Evolutionary conservation across 495 filamentous ascomycete genomes (phyloP).

Genomic region (Schizothecium vesticola): DNA sequence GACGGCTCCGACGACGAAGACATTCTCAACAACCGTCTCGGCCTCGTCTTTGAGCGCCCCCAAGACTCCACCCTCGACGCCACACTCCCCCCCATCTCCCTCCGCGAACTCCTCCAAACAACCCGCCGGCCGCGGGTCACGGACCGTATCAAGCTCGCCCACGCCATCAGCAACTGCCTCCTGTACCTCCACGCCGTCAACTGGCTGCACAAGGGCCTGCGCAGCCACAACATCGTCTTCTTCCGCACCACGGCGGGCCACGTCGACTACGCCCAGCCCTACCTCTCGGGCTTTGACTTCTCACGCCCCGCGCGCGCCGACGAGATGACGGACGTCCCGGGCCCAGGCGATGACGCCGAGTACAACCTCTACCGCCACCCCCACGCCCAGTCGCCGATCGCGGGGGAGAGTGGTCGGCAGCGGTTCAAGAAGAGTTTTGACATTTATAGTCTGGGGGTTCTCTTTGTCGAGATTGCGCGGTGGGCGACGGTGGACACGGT

Average conservation of each 20-base stretch:
- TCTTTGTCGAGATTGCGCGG: conserved; percentile 49
- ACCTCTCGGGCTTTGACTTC: conserved; percentile 52
- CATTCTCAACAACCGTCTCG: conserved; percentile 30
- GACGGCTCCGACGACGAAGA: conserved; percentile 29
- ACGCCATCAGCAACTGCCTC: conserved; percentile 36
- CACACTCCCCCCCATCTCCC: conserved; percentile 31
- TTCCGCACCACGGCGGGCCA: conserved; percentile 27
- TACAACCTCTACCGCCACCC: conserved; percentile 50
- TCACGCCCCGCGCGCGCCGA: conserved; percentile 45
- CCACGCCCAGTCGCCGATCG: conserved; percentile 34
- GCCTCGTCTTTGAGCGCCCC: conserved; percentile 35
- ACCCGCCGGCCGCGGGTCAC: conserved; percentile 29
- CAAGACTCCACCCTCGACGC: conserved; percentile 23
- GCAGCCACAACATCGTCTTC: conserved; percentile 54
- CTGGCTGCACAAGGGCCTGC: conserved; percentile 58
- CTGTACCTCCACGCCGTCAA: conserved; percentile 50
- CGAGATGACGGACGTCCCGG: conserved; percentile 48
- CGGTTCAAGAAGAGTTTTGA: conserved; percentile 49
- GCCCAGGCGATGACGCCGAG: conserved; percentile 34
- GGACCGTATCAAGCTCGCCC: conserved; percentile 32
- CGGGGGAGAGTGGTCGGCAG: conserved; percentile 20
- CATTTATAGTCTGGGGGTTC: conserved; percentile 51
- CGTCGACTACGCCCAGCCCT: conserved; percentile 35
- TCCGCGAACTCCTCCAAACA: conserved; percentile 27
- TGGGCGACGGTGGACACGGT: conserved; percentile 49